phyloP scores from a whole-genome alignment of 345 rosid genomes.

The Heritiera littoralis region DNA sequence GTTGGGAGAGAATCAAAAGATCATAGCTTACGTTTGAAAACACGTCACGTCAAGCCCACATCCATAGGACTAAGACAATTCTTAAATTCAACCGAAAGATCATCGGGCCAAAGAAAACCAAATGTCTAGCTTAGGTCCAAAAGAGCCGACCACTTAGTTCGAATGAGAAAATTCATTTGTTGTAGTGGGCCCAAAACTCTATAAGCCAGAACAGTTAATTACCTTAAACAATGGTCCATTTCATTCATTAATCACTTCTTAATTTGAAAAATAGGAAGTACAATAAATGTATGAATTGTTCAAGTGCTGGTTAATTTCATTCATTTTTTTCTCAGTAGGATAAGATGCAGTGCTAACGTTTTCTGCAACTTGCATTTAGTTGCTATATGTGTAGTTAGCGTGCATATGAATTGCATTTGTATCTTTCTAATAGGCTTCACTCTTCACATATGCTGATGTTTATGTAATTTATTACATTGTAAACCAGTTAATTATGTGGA shows the following conservation, averaged over 20 bases:
- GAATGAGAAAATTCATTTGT: background rate
- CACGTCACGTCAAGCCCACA: no score
- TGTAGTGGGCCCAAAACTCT: background rate
- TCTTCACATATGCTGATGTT: background rate
- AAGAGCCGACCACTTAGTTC: background rate
- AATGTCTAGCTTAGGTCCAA: background rate
- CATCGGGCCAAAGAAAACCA: no score
- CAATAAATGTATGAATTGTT: background rate
- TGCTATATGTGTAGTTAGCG: background rate
- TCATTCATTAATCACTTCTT: no score
- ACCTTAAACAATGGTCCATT: background rate
- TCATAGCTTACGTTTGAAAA: no score
- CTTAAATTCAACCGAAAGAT: no score
- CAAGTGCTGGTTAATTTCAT: background rate
- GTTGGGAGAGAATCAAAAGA: no score
- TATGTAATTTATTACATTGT: background rate
- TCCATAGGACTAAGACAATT: no score
- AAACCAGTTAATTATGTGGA: conserved; percentile 9
- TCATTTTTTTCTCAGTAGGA: background rate
- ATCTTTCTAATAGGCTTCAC: background rate
- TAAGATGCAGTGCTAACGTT: background rate
- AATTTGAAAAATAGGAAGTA: background rate
- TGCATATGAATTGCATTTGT: background rate
- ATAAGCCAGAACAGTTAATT: background rate
- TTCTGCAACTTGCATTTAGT: background rate